phyloP scores from a whole-genome alignment of 805 yeast species.

The Hanseniaspora lachancei region DNA sequence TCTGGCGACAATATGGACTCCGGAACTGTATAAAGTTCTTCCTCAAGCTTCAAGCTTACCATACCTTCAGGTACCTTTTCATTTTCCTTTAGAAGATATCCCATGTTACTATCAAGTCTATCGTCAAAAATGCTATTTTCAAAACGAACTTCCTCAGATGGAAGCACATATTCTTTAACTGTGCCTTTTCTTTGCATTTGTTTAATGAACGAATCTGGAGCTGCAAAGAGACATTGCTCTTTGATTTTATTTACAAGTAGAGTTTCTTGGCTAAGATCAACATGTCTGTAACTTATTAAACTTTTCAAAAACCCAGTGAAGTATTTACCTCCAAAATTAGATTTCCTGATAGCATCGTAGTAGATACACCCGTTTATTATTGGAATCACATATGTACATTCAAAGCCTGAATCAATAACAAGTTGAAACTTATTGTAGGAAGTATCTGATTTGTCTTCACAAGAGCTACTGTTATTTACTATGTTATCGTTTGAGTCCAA shows the following conservation, averaged over 20 bases:
- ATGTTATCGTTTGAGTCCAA: slow-evolving; percentile 19
- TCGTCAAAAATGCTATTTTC: not conserved
- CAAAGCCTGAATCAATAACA: slow-evolving; percentile 80
- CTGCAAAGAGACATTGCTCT: slow-evolving; percentile 36
- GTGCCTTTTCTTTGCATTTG: slow-evolving; percentile 23
- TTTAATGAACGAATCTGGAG: slow-evolving; percentile 38
- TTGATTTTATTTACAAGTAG: slow-evolving; percentile 72
- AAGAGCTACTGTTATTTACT: not conserved
- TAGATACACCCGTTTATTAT: slow-evolving; percentile 63
- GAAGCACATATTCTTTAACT: slow-evolving; percentile 63
- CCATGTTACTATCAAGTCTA: slow-evolving; percentile 39
- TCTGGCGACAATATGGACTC: slow-evolving; percentile 81
- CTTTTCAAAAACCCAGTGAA: slow-evolving; percentile 75
- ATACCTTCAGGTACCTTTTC: slow-evolving; percentile 26
- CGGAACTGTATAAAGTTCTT: slow-evolving; percentile 80
- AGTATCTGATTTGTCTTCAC: not conserved
- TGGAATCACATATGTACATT: slow-evolving; percentile 78
- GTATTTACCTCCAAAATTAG: slow-evolving; percentile 79
- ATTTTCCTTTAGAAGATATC: slow-evolving; percentile 42
- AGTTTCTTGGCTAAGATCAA: slow-evolving; percentile 86
- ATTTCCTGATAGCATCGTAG: slow-evolving; percentile 61
- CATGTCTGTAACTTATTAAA: slow-evolving; percentile 76
- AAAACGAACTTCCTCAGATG: slow-evolving; percentile 31
- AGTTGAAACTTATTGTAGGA: slow-evolving; percentile 49
- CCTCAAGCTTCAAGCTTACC: slow-evolving; percentile 58